A percentile compares a stretch with the other conserved stretches of the same genome.
Conservation (phyloP, 2,329 filamentous ascomycete species). For the Fusarium albidum region DNA sequence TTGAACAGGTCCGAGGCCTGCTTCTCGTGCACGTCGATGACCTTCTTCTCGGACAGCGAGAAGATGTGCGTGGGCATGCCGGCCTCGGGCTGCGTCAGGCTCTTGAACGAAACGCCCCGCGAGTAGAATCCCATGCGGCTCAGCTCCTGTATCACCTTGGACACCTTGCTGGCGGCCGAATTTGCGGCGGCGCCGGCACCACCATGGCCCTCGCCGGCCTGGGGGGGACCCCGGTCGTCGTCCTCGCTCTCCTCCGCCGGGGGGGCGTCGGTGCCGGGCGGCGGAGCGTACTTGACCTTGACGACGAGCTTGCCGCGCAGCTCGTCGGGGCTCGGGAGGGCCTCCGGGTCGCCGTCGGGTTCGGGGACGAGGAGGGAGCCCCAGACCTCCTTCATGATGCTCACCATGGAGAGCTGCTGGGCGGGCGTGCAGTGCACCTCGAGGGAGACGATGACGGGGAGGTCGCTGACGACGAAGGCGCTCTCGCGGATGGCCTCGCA, state of each 20-base stretch:
- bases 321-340: conserved; percentile 73
- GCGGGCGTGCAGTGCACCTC: conserved; percentile 85
- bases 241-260: conserved; percentile 47
- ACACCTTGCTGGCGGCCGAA: conserved; percentile 61
- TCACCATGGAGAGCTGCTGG: conserved; percentile 91
- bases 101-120: conserved; percentile 82
- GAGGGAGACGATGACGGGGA: conserved; percentile 92
- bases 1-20: conserved; percentile 68
- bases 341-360: conserved; percentile 54
- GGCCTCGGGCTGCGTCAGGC: conserved; percentile 75
- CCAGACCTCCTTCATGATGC: conserved; percentile 90
- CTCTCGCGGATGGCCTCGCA: conserved; percentile 81
- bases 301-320: conserved; percentile 82
- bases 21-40: conserved; percentile 68
- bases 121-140: conserved; percentile 84
- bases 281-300: conserved; percentile 79
- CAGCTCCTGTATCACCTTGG: conserved; percentile 76
- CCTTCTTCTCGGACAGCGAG: conserved; percentile 68
- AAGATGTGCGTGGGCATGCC: conserved; percentile 74
- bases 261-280: conserved; percentile 46
- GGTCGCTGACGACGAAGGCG: conserved; percentile 76
- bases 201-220: conserved; percentile 33
- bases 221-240: conserved; percentile 50
- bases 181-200: no score
- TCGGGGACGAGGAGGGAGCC: conserved; percentile 72